These are phyloP conservation scores for Russula emetica DNA, from an alignment of 768 basidiomycete genomes.

Conservation along the genomic window DNA sequence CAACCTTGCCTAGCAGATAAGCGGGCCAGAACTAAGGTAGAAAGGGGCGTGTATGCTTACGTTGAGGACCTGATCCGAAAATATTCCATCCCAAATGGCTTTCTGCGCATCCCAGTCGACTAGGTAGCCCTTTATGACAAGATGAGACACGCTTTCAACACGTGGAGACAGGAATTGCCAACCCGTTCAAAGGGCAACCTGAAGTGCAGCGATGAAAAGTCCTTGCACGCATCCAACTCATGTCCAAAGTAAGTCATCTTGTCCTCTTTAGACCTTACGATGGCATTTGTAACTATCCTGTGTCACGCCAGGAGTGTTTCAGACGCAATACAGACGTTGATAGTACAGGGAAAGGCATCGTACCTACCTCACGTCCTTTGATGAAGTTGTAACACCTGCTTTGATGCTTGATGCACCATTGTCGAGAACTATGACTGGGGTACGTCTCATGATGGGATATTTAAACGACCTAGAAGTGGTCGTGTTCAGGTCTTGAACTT, in stretches of 20 bases:
- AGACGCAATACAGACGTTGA: neutral
- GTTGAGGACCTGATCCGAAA: constrained; percentile 65
- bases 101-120: constrained; percentile 97
- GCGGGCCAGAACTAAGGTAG: constrained; percentile 21
- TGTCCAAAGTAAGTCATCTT: constrained; percentile 81
- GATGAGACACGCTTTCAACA: constrained; percentile 27
- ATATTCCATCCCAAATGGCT: constrained; percentile 88
- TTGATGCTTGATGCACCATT: constrained; percentile 87
- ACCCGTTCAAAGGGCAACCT: constrained; percentile 88
- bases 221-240: constrained; percentile 70
- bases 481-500: neutral
- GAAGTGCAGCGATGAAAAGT: constrained; percentile 78
- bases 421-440: constrained; percentile 65
- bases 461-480: neutral
- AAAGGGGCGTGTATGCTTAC: constrained; percentile 39
- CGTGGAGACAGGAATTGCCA: constrained; percentile 27
- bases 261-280: constrained; percentile 81
- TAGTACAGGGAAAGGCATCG: constrained; percentile 3
- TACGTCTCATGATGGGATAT: constrained; percentile 21
- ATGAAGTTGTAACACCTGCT: constrained; percentile 46
- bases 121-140: constrained; percentile 67
- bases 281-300: constrained; percentile 75
- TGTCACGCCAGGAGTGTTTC: neutral
- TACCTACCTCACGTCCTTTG: constrained; percentile 35
- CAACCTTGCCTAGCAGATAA: constrained; percentile 46